Evolutionary conservation across 169 alveolate species (phyloP).

Genomic region (Eimeria falciformis): DNA sequence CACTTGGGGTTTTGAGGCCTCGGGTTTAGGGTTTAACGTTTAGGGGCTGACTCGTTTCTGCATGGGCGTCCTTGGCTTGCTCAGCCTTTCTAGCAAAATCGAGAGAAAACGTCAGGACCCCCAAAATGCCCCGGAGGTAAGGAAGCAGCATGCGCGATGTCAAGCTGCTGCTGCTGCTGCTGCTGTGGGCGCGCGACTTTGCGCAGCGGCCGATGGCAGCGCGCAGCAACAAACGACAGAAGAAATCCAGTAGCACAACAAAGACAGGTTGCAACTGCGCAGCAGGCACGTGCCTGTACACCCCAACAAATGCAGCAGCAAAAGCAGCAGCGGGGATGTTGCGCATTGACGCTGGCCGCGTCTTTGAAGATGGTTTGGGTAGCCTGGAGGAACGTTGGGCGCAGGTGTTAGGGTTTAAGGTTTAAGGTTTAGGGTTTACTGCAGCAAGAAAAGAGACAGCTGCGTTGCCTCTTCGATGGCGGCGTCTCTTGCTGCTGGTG

Average conservation of each 20-base stretch:
- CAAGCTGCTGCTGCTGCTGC: slow-evolving; percentile 18
- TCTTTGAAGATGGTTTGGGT: neutral
- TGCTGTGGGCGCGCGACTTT: neutral
- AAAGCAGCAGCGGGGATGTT: neutral
- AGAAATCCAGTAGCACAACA: neutral
- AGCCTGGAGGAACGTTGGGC: neutral
- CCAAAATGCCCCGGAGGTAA: slow-evolving; percentile 11
- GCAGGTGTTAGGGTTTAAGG: neutral
- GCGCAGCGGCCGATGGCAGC: slow-evolving; percentile 26
- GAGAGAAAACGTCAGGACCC: slow-evolving; percentile 9
- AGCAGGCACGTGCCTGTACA: slow-evolving; percentile 44
- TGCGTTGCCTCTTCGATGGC: slow-evolving; percentile 33
- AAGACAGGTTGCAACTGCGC: slow-evolving; percentile 32
- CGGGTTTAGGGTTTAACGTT: slow-evolving; percentile 13
- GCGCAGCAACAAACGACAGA: slow-evolving; percentile 65
- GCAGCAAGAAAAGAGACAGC: slow-evolving; percentile 33
- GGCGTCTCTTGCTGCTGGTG: slow-evolving; percentile 9
- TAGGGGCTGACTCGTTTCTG: neutral
- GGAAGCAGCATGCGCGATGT: slow-evolving; percentile 42
- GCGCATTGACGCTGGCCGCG: neutral
- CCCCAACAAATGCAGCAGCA: slow-evolving; percentile 44
- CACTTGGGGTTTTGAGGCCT: too few relatives aligned
- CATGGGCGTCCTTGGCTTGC: neutral
- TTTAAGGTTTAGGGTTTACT: neutral
- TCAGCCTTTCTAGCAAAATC: slow-evolving; percentile 4